Evolutionary conservation across 495 filamentous ascomycete genomes (phyloP), one percentile per base, ranked within the genome.

Genomic region (Astrothelium macrocarpum): DNA sequence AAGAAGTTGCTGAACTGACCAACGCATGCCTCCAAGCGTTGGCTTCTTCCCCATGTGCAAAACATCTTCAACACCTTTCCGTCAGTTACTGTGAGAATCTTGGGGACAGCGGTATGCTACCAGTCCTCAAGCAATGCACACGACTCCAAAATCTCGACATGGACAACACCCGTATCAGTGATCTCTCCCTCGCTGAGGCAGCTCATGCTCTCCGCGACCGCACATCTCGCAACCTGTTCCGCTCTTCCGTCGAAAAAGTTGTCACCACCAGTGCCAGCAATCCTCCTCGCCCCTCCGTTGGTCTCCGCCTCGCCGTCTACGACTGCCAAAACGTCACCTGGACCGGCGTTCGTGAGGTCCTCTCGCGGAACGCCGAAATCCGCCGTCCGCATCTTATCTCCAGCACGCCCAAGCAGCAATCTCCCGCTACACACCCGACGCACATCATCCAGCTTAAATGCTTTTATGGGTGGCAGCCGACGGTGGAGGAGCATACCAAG

Each of bases 401-500:
- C 66, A 69, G 71, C 74, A 14, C 72, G 69, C 1, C 56, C 66
- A 29, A 62, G 65, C 18, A 31, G 73, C 72, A n/a, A 74, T 75
- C 25, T 72, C 72, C 1, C 73, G 29, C 32, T 60, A 26, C 39
- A 25, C 73, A 1, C 69, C 67, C 31, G 59, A 68, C 16, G 61
- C 67, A 94, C 67, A 83, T 96, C 60, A 89, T 97, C 61, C 77
- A 82, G 20, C 79, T 98, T 43, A 96, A 95, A 73, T 96, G 91
- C 73, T 97, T 91, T 78, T 93, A 95, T 73, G 90, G 86, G 23
- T 97, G 90, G 85, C 94, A 98, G 76, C 88, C 87, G 72, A 96
- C 92, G 2, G 91, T 96, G 25, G 87, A 96, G 63, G 90, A 96
- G 71, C 93, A 97, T 73, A 91, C 82, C 56, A 89, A 90, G 72